A percentile compares a stretch with the other conserved stretches of the same genome.
These are phyloP conservation scores for Herpetomonas muscarum DNA, from an alignment of 208 protist genomes.

Conservation along the genomic window DNA sequence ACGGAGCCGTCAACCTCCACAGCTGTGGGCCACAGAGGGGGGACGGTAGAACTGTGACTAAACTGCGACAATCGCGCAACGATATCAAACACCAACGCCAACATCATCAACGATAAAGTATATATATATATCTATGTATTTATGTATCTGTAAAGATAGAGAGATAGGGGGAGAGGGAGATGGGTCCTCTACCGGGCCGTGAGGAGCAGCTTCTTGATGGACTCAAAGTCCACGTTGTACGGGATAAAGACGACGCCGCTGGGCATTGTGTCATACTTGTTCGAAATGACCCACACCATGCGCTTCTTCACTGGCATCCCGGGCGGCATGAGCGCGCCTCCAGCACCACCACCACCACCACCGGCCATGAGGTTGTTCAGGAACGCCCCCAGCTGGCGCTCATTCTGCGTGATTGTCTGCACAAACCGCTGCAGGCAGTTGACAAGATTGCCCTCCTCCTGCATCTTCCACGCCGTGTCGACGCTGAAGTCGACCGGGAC, in stretches of 20 bases:
- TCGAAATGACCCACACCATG: conserved; percentile 82
- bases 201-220: conserved; percentile 63
- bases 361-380: conserved; percentile 30
- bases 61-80: no score
- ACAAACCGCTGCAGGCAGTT: conserved; percentile 54
- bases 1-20: no score
- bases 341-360: background rate
- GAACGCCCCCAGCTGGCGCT: conserved; percentile 48
- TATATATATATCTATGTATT: no score
- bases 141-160: background rate
- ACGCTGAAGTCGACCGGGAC: conserved; percentile 82
- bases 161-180: background rate
- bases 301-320: conserved; percentile 36
- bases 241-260: conserved; percentile 82
- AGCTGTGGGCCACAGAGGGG: no score
- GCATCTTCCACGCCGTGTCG: conserved; percentile 73
- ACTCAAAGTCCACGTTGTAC: conserved; percentile 78
- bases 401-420: conserved; percentile 56
- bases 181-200: conserved; percentile 12
- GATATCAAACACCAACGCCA: no score
- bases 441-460: conserved; percentile 61
- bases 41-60: no score
- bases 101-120: no score
- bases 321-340: conserved; percentile 18
- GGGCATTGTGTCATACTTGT: conserved; percentile 64